A percentile compares a stretch with the other conserved stretches of the same genome.
These are phyloP conservation scores for Lablab purpureus DNA, from an alignment of 306 rosid genomes.

Conservation along the genomic window DNA sequence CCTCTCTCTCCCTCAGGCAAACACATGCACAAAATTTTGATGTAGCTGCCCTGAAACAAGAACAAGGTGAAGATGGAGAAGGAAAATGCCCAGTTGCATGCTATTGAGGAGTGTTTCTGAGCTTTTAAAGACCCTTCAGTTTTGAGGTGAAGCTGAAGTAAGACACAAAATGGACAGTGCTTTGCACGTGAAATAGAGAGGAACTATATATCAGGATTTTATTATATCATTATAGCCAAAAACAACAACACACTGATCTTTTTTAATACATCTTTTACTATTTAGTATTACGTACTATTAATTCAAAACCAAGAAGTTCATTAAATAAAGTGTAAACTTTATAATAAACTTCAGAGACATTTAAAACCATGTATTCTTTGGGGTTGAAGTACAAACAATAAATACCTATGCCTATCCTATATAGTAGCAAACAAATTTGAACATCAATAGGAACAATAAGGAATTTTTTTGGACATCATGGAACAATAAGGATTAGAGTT, in stretches of 20 bases:
- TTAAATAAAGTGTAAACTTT: too few species aligned
- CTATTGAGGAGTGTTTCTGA: slow-evolving; percentile 42
- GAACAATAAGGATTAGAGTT: not conserved
- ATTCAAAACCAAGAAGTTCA: too few species aligned
- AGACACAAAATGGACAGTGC: slow-evolving; percentile 54
- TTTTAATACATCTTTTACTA: too few species aligned
- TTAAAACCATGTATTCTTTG: too few species aligned
- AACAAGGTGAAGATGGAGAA: not conserved
- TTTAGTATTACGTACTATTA: too few species aligned
- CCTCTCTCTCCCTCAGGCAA: slow-evolving; percentile 38
- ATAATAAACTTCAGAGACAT: too few species aligned
- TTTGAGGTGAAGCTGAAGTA: slow-evolving; percentile 17
- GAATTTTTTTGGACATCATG: not conserved
- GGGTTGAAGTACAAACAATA: too few species aligned
- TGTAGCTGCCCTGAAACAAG: not conserved
- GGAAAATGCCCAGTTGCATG: slow-evolving; percentile 39
- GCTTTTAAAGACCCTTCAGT: slow-evolving; percentile 48
- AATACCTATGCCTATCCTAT: too few species aligned
- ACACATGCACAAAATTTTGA: slow-evolving; percentile 34
- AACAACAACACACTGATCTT: not conserved
- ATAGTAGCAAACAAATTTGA: not conserved
- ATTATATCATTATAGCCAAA: too few species aligned
- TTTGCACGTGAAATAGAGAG: slow-evolving; percentile 74
- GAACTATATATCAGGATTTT: not conserved
- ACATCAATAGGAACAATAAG: not conserved